Evolutionary conservation across 2,329 filamentous ascomycete species (phyloP).

Genomic region (Ophiostoma angusticollis): DNA sequence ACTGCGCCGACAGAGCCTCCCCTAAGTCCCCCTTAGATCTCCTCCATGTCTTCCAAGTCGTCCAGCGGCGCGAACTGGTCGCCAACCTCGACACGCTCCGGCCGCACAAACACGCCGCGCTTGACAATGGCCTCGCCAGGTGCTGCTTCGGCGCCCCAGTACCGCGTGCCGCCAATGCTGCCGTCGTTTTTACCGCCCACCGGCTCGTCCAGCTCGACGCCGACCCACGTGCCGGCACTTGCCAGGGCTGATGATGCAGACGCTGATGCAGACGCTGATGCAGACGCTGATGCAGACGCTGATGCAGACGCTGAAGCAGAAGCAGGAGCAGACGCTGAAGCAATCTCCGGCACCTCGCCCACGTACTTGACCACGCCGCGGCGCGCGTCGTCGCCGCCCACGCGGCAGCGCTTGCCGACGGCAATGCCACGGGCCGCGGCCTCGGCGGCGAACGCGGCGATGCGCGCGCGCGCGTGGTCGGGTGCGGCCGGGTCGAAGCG

Average conservation of each 20-base stretch:
- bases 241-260: neutral
- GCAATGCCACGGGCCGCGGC: constrained; percentile 55
- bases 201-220: constrained; percentile 64
- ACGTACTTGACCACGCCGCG: constrained; percentile 61
- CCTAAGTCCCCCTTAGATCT: no score
- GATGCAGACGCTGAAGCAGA: neutral
- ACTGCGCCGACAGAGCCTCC: no score
- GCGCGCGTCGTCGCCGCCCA: constrained; percentile 54
- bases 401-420: constrained; percentile 49
- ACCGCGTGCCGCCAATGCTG: constrained; percentile 48
- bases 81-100: constrained; percentile 65
- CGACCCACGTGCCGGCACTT: constrained; percentile 52
- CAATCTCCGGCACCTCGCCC: constrained; percentile 60
- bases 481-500: constrained; percentile 84
- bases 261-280: no score
- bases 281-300: no score
- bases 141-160: constrained; percentile 51
- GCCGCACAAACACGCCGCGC: constrained; percentile 65
- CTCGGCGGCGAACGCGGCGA: constrained; percentile 55
- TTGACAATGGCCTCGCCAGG: constrained; percentile 35
- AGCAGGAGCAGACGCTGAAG: neutral
- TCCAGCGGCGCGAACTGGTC: constrained; percentile 54
- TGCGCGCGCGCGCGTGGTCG: constrained; percentile 57
- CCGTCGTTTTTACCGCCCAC: constrained; percentile 74
- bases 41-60: constrained; percentile 66